These are phyloP conservation scores for Curvularia lunata DNA, from an alignment of 2,329 filamentous ascomycete species.

Conservation along the genomic window DNA sequence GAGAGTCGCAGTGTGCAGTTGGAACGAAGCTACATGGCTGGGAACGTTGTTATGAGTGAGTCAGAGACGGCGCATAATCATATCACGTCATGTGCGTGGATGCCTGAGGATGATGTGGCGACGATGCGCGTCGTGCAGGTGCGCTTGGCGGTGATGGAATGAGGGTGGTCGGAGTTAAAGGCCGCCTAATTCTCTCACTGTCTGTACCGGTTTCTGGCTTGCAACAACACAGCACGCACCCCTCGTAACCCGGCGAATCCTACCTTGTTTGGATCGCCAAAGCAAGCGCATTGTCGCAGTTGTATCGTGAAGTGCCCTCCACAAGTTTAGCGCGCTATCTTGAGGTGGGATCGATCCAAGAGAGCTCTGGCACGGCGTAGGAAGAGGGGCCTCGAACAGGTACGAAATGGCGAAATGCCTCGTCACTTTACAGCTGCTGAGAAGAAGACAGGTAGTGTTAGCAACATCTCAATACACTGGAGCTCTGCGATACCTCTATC, in stretches of 20 bases:
- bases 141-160: constrained; percentile 16
- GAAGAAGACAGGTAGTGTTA: background rate
- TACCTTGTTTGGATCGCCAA: constrained; percentile 11
- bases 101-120: constrained; percentile 12
- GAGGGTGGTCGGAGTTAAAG: constrained; percentile 29
- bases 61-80: constrained; percentile 22
- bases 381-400: constrained; percentile 12
- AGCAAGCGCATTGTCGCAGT: constrained; percentile 8
- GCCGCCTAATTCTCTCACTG: constrained; percentile 21
- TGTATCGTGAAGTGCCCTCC: constrained; percentile 3
- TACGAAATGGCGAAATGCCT: constrained; percentile 6
- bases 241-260: background rate
- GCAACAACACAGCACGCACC: constrained; percentile 9
- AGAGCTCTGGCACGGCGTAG: constrained; percentile 9
- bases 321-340: constrained; percentile 4
- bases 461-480: background rate
- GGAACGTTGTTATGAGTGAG: constrained; percentile 11
- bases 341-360: constrained; percentile 4
- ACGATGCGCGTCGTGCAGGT: constrained; percentile 7
- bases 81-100: constrained; percentile 12
- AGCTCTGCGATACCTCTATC: background rate
- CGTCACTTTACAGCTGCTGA: constrained; percentile 10
- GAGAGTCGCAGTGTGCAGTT: background rate
- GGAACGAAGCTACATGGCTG: background rate
- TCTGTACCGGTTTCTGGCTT: constrained; percentile 9